Evolutionary conservation across 2,329 filamentous ascomycete genomes (phyloP).

Genomic region (Diaporthe sp.): DNA sequence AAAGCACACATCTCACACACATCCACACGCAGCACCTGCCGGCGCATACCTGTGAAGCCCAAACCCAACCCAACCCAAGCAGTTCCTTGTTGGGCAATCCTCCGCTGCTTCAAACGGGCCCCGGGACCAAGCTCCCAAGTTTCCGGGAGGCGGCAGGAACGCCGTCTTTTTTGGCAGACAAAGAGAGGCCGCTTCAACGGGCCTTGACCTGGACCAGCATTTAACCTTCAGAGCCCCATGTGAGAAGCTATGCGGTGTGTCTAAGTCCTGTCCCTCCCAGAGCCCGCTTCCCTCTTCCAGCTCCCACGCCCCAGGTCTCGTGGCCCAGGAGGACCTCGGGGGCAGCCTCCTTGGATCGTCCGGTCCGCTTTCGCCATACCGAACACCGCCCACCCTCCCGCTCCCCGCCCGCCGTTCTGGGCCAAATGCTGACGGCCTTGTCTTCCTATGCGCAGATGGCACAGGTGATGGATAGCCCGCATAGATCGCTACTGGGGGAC

Average conservation of each 20-base stretch:
- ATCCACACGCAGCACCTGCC: not conserved
- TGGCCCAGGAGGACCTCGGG: not conserved
- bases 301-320: not conserved
- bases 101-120: slow-evolving; percentile 6
- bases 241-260: slow-evolving; percentile 38
- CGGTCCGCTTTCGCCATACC: slow-evolving; percentile 23
- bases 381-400: slow-evolving; percentile 21
- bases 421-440: slow-evolving; percentile 37
- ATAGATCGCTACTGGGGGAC: slow-evolving; percentile 54
- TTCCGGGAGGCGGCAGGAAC: slow-evolving; percentile 34
- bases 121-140: slow-evolving; percentile 27
- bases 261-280: slow-evolving; percentile 18
- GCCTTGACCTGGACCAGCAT: slow-evolving; percentile 15
- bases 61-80: not conserved
- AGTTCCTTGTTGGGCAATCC: not conserved
- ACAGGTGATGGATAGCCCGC: slow-evolving; percentile 62
- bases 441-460: slow-evolving; percentile 59
- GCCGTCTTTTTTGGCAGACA: slow-evolving; percentile 29
- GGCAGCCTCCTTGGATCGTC: not conserved
- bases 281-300: not conserved
- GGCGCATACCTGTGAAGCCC: slow-evolving; percentile 10
- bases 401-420: slow-evolving; percentile 5
- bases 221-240: not conserved
- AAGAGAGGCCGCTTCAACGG: slow-evolving; percentile 28
- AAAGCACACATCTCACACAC: not conserved